A percentile compares a stretch with the other conserved stretches of the same genome.
These are phyloP conservation scores for Oryza brachyantha DNA, from an alignment of 176 grass and related monocot genomes.

Conservation along the genomic window DNA sequence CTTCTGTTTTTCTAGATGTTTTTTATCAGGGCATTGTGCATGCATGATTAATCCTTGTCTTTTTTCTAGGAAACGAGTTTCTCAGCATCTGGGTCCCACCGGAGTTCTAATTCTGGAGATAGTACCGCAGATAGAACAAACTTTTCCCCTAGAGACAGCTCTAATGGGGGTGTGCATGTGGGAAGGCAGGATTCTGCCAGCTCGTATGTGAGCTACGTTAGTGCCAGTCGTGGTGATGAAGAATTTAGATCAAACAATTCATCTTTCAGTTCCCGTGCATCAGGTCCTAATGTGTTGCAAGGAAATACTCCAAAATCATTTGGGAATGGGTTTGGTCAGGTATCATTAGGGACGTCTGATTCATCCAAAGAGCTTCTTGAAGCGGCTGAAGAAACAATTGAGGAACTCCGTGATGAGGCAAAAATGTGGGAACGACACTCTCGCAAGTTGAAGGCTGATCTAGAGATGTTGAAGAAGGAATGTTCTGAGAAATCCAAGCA, in stretches of 20 bases:
- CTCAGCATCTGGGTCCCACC: slow-evolving; percentile 87
- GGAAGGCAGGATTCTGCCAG: slow-evolving; percentile 73
- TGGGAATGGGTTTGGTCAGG: slow-evolving; percentile 52
- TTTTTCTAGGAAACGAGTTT: slow-evolving; percentile 66
- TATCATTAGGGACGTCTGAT: slow-evolving; percentile 47
- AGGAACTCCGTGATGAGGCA: slow-evolving; percentile 92
- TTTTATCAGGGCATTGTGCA: slow-evolving; percentile 5
- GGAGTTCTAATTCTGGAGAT: slow-evolving; percentile 95
- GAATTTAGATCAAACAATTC: slow-evolving; percentile 62
- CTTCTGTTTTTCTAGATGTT: neutral
- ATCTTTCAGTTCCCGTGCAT: slow-evolving; percentile 70
- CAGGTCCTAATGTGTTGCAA: slow-evolving; percentile 50
- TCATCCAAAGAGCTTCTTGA: slow-evolving; percentile 94
- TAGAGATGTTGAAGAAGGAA: slow-evolving; percentile 92
- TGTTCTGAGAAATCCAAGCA: slow-evolving; percentile 82
- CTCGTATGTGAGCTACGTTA: slow-evolving; percentile 60
- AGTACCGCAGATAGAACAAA: slow-evolving; percentile 63
- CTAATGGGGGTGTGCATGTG: slow-evolving; percentile 48
- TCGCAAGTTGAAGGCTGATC: slow-evolving; percentile 91
- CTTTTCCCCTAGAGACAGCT: slow-evolving; percentile 68
- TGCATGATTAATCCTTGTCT: neutral
- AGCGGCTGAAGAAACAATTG: slow-evolving; percentile 95
- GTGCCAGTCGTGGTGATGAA: slow-evolving; percentile 50
- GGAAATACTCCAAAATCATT: slow-evolving; percentile 51
- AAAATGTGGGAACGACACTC: slow-evolving; percentile 99